These are phyloP conservation scores for Lobosporangium transversale DNA, from an alignment of 192 early-diverging fungal genomes.

Conservation along the genomic window DNA sequence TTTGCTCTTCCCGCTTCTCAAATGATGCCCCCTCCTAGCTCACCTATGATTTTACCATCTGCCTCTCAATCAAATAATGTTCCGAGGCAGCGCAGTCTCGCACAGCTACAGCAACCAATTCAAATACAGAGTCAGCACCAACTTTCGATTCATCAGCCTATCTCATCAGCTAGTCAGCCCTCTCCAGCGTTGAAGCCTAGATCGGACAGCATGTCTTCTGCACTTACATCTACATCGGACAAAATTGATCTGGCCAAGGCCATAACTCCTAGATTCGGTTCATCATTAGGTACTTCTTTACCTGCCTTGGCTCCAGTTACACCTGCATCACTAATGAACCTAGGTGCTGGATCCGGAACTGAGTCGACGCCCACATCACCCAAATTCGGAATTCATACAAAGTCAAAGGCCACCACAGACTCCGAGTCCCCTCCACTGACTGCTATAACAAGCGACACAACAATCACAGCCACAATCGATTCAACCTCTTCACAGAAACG, in stretches of 20 bases:
- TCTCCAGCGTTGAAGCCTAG: conserved; percentile 20
- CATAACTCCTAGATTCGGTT: not conserved
- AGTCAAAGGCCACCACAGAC: conserved; percentile 10
- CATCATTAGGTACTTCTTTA: conserved; percentile 9
- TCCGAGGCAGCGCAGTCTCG: conserved; percentile 28
- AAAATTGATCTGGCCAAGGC: not conserved
- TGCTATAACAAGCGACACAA: not conserved
- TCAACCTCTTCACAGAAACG: conserved; percentile 25
- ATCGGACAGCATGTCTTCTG: not conserved
- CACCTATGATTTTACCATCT: conserved; percentile 44
- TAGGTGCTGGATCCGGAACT: conserved; percentile 54
- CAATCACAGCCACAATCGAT: not conserved
- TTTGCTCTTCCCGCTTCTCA: conserved; percentile 46
- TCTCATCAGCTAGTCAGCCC: not conserved
- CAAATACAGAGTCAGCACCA: conserved; percentile 37
- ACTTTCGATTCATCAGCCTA: conserved; percentile 41
- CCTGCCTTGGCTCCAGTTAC: conserved; percentile 70
- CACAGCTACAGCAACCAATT: conserved; percentile 14
- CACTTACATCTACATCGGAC: not conserved
- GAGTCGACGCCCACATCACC: conserved; percentile 32
- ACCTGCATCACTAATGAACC: conserved; percentile 74
- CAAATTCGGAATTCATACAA: conserved; percentile 25
- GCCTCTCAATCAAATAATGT: conserved; percentile 24
- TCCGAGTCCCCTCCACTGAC: not conserved
- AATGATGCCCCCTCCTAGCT: conserved; percentile 52